Percentiles rank a stretch among this genome's conserved stretches.
Conservation (phyloP, 176 grass and related monocot species). For the Eragrostis nindensis region DNA sequence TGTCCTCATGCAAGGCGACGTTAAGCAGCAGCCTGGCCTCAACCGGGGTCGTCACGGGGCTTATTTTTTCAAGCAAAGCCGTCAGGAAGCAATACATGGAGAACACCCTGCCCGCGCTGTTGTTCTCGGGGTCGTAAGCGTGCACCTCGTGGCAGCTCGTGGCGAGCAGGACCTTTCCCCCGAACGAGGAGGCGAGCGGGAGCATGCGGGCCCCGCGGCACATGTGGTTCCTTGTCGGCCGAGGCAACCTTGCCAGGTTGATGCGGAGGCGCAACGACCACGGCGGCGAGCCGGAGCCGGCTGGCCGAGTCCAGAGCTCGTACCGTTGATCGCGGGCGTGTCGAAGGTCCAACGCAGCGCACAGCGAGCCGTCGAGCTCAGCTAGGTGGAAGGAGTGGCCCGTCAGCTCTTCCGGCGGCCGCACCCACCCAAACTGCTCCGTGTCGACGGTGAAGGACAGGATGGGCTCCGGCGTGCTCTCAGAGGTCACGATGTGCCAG, state of each 20-base stretch:
- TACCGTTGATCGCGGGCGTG: fast-evolving
- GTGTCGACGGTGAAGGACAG: not conserved
- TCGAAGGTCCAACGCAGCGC: not conserved
- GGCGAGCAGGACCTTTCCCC: not conserved
- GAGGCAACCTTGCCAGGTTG: not conserved
- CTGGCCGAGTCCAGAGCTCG: not conserved
- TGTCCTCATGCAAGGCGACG: no score
- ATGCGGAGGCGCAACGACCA: conserved; percentile 18
- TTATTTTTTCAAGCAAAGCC: no score
- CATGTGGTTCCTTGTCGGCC: not conserved
- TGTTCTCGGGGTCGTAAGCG: conserved; percentile 2
- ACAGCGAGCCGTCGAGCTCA: conserved; percentile 7
- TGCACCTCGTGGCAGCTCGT: not conserved
- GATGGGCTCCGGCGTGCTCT: not conserved
- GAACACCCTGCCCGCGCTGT: not conserved
- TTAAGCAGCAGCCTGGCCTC: no score
- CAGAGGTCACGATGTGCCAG: not conserved
- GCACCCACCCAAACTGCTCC: not conserved
- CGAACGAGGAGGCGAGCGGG: not conserved
- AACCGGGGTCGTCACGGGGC: no score
- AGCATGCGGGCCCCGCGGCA: not conserved
- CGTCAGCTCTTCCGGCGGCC: not conserved
- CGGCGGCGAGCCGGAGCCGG: not conserved
- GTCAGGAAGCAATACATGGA: not conserved
- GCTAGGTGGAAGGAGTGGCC: not conserved